Evolutionary conservation across 805 yeast species (phyloP).

Genomic region (Lachancea thermotolerans): DNA sequence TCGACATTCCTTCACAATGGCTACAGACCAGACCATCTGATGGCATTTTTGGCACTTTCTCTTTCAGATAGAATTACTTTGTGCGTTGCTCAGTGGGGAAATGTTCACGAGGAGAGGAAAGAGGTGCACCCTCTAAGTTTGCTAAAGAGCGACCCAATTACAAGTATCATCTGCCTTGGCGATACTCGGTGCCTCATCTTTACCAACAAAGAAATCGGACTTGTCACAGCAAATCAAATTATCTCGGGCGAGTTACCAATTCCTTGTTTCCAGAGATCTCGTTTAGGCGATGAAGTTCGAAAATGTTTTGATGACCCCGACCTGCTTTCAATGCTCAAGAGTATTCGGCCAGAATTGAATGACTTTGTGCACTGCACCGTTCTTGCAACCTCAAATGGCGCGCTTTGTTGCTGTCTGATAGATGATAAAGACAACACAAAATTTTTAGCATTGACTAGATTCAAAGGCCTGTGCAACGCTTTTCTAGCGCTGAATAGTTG

Average conservation of each 20-base stretch:
- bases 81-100: conserved; percentile 26
- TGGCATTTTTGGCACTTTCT: conserved; percentile 18
- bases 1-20: conserved; percentile 16
- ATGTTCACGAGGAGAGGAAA: conserved; percentile 12
- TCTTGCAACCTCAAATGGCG: conserved; percentile 21
- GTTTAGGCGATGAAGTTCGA: conserved; percentile 3
- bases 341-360: conserved; percentile 6
- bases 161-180: conserved; percentile 19
- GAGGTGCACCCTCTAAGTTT: conserved; percentile 24
- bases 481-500: conserved; percentile 9
- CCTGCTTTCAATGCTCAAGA: conserved; percentile 16
- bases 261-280: conserved; percentile 5
- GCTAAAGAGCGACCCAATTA: conserved; percentile 13
- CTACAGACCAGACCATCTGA: conserved; percentile 8
- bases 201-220: conserved; percentile 9
- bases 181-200: conserved; percentile 14
- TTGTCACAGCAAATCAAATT: conserved; percentile 25
- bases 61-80: conserved; percentile 18
- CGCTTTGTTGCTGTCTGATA: conserved; percentile 16
- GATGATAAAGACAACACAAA: conserved; percentile 9
- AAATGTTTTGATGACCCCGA: conserved; percentile 18
- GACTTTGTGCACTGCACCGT: conserved; percentile 17
- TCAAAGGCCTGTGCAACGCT: conserved; percentile 24
- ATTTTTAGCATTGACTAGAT: conserved; percentile 22
- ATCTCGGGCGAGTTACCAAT: conserved; percentile 27